Percentiles rank a stretch among this genome's conserved stretches.
Conservation (phyloP, 2,329 filamentous ascomycete species). For the Didymella pomorum region DNA sequence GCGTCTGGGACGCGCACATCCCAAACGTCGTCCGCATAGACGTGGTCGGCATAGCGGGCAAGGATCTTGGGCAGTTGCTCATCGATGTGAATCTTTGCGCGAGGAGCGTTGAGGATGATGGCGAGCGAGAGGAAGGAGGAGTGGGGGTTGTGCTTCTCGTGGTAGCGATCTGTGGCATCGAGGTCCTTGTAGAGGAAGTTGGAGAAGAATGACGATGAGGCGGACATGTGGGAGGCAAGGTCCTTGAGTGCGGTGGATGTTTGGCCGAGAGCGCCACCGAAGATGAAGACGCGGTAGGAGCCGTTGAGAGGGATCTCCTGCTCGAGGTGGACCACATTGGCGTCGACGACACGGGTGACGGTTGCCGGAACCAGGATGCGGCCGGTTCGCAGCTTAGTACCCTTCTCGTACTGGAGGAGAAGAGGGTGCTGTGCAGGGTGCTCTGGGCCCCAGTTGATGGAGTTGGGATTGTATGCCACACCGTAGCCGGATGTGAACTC, state of each 20-base stretch:
- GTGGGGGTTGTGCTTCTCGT: slow-evolving; percentile 86
- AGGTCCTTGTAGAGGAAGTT: slow-evolving; percentile 70
- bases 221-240: slow-evolving; percentile 70
- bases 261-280: slow-evolving; percentile 71
- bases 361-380: slow-evolving; percentile 79
- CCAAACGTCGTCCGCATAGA: slow-evolving; percentile 86
- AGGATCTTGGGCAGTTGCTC: slow-evolving; percentile 74
- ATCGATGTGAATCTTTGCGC: slow-evolving; percentile 75
- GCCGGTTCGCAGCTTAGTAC: slow-evolving; percentile 72
- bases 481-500: slow-evolving; percentile 94
- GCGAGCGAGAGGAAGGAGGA: slow-evolving; percentile 81
- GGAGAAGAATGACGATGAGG: slow-evolving; percentile 75
- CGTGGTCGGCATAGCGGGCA: slow-evolving; percentile 77
- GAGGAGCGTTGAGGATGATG: slow-evolving; percentile 74
- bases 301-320: slow-evolving; percentile 90
- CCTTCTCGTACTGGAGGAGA: slow-evolving; percentile 66
- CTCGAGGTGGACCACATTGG: slow-evolving; percentile 89
- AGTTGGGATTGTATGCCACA: slow-evolving; percentile 82
- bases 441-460: slow-evolving; percentile 79
- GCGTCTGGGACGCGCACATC: slow-evolving; percentile 75
- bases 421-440: slow-evolving; percentile 76
- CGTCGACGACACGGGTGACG: slow-evolving; percentile 86
- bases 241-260: slow-evolving; percentile 73
- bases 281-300: slow-evolving; percentile 85
- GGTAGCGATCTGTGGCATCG: slow-evolving; percentile 61